Evolutionary conservation across 1,284 basidiomycete species (phyloP), one percentile per base, ranked within the genome.

Genomic region (Sanghuangporus baumii): DNA sequence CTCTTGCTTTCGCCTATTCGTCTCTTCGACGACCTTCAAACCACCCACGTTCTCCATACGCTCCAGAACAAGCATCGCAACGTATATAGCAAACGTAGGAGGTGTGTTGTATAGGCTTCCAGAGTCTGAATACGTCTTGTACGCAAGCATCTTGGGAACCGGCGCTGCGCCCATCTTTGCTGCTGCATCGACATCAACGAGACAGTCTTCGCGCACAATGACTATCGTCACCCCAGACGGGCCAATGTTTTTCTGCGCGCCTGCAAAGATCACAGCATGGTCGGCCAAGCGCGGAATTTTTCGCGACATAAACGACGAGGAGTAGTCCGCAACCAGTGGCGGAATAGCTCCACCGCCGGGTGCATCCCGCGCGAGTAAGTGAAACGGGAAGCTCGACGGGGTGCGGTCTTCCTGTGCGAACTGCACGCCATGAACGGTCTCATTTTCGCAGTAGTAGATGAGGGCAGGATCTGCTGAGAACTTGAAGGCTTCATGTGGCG

Each of bases 371-470:
- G 88, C 85, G 46, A 98, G 79, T 57, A 82, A 78, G 66, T 91
- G 81, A 78, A 92, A 93, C 2, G 96, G 96, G 81, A 98, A 98
- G n/a, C 89, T 82, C 4, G 84, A 74, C 23, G 83, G 75, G 38
- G 78, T 78, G 23, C 72, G 70, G 36, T 61, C 64, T 34, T 62
- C 55, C 7, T 77, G 73, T 3, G 91, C 80, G 78, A 94, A 98
- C 78, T 99, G 91, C 61, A 96, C 89, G 38, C 97, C 97, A 71
- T 98, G 91, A 64, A 99, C 93, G 2, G 97, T 99, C 79, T 99
- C 97, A 79, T 99, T 99, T 74, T 98, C 96, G 82, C 97, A 99
- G 78, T 98, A 99, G 78, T 97, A 98, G 61, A 98, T 88, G 71
- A 96, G 85, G 8, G 93, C 96, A 1, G 96, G 89, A 71, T 87